Evolutionary conservation across 169 alveolate species (phyloP).

Genomic region (Cryptosporidium muris): DNA sequence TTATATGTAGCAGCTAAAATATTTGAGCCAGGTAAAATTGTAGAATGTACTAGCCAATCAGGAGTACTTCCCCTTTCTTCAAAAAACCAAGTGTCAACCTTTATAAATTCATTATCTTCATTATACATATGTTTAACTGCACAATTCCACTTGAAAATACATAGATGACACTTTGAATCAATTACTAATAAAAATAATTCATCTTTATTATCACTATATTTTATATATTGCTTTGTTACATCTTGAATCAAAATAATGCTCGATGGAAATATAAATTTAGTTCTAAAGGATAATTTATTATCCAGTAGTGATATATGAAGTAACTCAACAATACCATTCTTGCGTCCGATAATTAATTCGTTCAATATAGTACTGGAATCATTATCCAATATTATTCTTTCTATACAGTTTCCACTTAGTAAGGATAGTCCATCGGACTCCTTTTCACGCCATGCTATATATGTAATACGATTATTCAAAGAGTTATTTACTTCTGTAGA

Average conservation of each 20-base stretch:
- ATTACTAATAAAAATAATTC: conserved; percentile 5
- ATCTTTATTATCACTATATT: conserved; percentile 21
- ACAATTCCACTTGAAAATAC: conserved; percentile 5
- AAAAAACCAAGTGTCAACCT: not conserved
- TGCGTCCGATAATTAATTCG: conserved; percentile 29
- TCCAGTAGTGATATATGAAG: not conserved
- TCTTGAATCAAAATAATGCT: conserved; percentile 42
- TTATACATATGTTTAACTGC: not conserved
- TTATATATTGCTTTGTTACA: conserved; percentile 19
- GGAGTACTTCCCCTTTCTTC: not conserved
- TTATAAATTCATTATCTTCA: not conserved
- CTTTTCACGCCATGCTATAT: not conserved
- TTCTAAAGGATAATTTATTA: conserved; percentile 2
- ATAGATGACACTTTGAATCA: not conserved
- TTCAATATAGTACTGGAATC: too few relatives aligned
- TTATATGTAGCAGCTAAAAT: conserved; percentile 30
- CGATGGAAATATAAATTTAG: conserved; percentile 13
- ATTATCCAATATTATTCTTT: not conserved
- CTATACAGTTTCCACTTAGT: not conserved
- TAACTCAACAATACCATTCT: conserved; percentile 19
- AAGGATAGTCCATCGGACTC: conserved; percentile 7
- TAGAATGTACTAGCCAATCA: not conserved
- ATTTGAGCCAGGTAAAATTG: conserved; percentile 28
- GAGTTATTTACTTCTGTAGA: too few relatives aligned
- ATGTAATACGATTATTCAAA: too few relatives aligned